Base-by-base conservation (phyloP, 305 asterid genomes). In the Fraxinus angustifolia region DNA sequence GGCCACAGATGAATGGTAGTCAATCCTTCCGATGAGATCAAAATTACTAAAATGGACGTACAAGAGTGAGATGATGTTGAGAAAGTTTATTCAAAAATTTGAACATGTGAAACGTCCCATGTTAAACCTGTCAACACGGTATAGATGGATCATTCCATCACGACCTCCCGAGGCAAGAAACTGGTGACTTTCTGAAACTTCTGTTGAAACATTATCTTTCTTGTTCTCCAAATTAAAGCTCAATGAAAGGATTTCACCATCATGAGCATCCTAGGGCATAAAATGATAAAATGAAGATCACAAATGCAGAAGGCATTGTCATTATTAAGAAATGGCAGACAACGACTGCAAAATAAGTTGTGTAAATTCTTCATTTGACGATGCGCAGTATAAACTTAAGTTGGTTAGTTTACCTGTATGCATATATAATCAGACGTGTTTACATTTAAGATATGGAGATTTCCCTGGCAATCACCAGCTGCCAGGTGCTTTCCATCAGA, bases 381-480 rank as follows among this genome's bases (percentile, higher is more conserved):
- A 75, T 34, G 68, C 58, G 62, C 48, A 73, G 48, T n/a, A 68
- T 28, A 67, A 72, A 76, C 28, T 56, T 34, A 71, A 72, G 80
- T 67, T 45, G 60, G 42, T 40, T 35, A 53, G 82, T 35, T 35
- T 79, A 90, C 96, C 90, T 89, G 87, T 82, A 90, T 86, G 87
- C 84, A 88, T 50, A 75, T 83, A 85, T 85, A 88, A 38, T 87
- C 88, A 73, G 84, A 88, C 33, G 91, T 85, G 60, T 72, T 36
- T 33, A 92, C 80, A 83, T 92, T 83, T 77, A 90, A 88, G 86
- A 90, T 77, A 85, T 90, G 94, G 81, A 92, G 85, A 85, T 90
- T 87, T 84, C 96, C 96, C 77, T 19, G 84, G 90, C 87, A 87
- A 86, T 92, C 94, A 87, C 96, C 94, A 78, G 92, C 92, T 80